Base-by-base conservation (phyloP, 2,329 filamentous ascomycete genomes). In the Cladophialophora exuberans region DNA sequence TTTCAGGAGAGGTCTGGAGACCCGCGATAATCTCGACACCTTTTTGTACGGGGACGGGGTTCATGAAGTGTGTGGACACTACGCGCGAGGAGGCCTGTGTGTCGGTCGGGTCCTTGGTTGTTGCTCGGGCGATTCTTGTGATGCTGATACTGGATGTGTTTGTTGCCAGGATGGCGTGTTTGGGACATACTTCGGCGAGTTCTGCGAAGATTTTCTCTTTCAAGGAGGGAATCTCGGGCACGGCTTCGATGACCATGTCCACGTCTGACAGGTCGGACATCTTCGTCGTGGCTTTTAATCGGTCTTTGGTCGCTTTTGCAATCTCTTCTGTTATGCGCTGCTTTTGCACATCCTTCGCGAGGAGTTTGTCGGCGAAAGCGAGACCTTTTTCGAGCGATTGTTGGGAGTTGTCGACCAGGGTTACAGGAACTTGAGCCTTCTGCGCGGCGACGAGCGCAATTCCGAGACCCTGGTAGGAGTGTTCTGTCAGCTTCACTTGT, bases 121-220 rank as follows among this genome's bases (percentile, higher is more conserved):
- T 84, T 3, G 94, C 92, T 9, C 61, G 57, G 17, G 94, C 94
- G 66, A 99, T 97, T 69, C 88, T 88, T 38, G 94, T 99, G 72
- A 99, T 97, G 57, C 90, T 93, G 70, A 99, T 99, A 59, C 91
- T 96, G n/a, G 91, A 96, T 5, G 94, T 99, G 78, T 99, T 99
- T 60, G 94, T 99, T 4, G 94, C 93, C 30, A 99, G 83, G 65
- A 99, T 89, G 56, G 94, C 85, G 69, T 97, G 90, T 48, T 86
- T 78, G 9, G 90, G 86, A 64, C 89, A 92, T 64, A 96, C 85
- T 65, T 88, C 77, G 5, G 92, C 91, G 9, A 99, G 82, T 67
- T 87, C 82, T 62, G 83, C 77, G 76, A 99, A 99, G 63, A 99
- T 95, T 62, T 86, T 84, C 62, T 86, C 85, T 75, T 99, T 99